Conservation (phyloP, 805 yeast species). For the Isabelozyma rhagii region DNA sequence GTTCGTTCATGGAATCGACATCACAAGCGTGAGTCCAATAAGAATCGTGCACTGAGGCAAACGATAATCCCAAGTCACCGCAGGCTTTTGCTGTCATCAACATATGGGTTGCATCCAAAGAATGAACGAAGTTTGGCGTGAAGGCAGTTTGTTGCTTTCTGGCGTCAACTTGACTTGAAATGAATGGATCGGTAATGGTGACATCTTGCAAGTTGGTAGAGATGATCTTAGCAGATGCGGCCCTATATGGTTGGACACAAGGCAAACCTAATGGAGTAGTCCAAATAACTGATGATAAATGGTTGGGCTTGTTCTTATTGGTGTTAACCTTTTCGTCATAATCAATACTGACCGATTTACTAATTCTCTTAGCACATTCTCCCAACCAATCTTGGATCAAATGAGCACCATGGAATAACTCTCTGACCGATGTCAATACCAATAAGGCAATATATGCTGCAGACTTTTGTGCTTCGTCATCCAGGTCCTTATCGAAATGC, state of each 20-base stretch:
- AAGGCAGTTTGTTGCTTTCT: slow-evolving; percentile 90
- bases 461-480: slow-evolving; percentile 30
- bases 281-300: slow-evolving; percentile 91
- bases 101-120: slow-evolving; percentile 97
- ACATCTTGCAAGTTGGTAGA: slow-evolving; percentile 85
- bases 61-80: slow-evolving; percentile 58
- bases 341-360: slow-evolving; percentile 73
- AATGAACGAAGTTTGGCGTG: slow-evolving; percentile 94
- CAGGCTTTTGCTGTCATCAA: slow-evolving; percentile 81
- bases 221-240: slow-evolving; percentile 59
- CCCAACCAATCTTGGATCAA: slow-evolving; percentile 95
- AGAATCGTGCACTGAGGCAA: slow-evolving; percentile 97
- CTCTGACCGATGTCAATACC: slow-evolving; percentile 81
- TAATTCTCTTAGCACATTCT: slow-evolving; percentile 74
- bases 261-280: slow-evolving; percentile 95
- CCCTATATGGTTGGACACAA: slow-evolving; percentile 94
- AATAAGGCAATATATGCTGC: slow-evolving; percentile 65
- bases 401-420: slow-evolving; percentile 89
- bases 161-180: slow-evolving; percentile 75
- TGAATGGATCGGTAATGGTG: slow-evolving; percentile 84
- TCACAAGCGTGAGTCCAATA: slow-evolving; percentile 97
- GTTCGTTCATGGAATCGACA: slow-evolving; percentile 65
- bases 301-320: slow-evolving; percentile 51
- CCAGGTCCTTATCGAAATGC: slow-evolving; percentile 45
- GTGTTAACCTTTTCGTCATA: slow-evolving; percentile 40